Percentiles rank a stretch among this genome's conserved stretches.
These are phyloP conservation scores for Zygosaccharomyces sapae DNA, from an alignment of 1,139 yeast genomes.

Conservation along the genomic window DNA sequence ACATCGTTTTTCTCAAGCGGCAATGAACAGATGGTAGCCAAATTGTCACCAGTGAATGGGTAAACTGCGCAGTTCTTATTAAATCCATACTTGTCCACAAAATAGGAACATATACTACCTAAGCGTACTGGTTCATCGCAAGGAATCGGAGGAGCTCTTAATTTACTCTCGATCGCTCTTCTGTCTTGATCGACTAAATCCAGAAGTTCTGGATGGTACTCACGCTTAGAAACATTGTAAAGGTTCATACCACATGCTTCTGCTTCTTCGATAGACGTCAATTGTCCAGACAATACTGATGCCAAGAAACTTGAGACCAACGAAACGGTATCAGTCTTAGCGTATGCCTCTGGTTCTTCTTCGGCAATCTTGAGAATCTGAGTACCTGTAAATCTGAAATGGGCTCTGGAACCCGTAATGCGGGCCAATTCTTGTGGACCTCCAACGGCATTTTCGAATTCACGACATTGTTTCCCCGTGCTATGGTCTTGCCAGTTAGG, in stretches of 20 bases:
- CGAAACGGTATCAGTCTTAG: slow-evolving; percentile 57
- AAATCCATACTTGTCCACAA: slow-evolving; percentile 61
- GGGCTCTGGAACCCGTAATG: slow-evolving; percentile 82
- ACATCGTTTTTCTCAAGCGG: slow-evolving; percentile 76
- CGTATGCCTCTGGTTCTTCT: slow-evolving; percentile 51
- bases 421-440: slow-evolving; percentile 62
- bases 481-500: slow-evolving; percentile 97
- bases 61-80: slow-evolving; percentile 50
- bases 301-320: slow-evolving; percentile 78
- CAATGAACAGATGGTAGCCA: slow-evolving; percentile 80
- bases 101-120: slow-evolving; percentile 53
- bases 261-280: slow-evolving; percentile 67
- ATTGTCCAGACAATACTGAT: slow-evolving; percentile 60
- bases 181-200: slow-evolving; percentile 34
- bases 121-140: slow-evolving; percentile 40
- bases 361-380: slow-evolving; percentile 75
- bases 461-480: slow-evolving; percentile 62
- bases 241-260: slow-evolving; percentile 93
- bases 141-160: slow-evolving; percentile 23
- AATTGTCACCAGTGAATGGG: slow-evolving; percentile 84
- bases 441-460: slow-evolving; percentile 52
- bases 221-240: slow-evolving; percentile 56
- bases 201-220: slow-evolving; percentile 53
- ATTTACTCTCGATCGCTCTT: slow-evolving; percentile 24
- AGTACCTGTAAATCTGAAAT: slow-evolving; percentile 84